Evolutionary conservation across 1,139 yeast species (phyloP).

Genomic region (Yamadazyma sp.): DNA sequence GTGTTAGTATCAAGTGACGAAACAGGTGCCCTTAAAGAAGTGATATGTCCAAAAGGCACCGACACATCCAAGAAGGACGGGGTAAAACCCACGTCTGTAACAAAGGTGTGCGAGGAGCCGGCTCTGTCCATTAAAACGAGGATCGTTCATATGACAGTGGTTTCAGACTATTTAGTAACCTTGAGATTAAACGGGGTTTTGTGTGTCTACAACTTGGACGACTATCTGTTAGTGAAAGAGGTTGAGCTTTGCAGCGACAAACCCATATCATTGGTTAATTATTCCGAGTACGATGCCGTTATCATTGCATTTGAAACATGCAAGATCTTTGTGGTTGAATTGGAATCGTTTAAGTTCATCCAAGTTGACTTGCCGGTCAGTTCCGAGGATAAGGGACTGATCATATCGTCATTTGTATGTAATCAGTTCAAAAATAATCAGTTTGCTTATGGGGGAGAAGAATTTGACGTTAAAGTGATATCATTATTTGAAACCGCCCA

Average conservation of each 20-base stretch:
- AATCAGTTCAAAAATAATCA: constrained; percentile 46
- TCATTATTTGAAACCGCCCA: constrained; percentile 31
- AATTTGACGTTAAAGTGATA: constrained; percentile 59
- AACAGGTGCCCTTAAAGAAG: constrained; percentile 56
- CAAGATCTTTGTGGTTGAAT: constrained; percentile 41
- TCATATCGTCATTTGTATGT: constrained; percentile 46
- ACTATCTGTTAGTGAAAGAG: constrained; percentile 16
- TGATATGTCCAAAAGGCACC: constrained; percentile 58
- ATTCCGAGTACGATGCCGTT: constrained; percentile 30
- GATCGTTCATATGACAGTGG: constrained; percentile 23
- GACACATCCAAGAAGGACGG: constrained; percentile 67
- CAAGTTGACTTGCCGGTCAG: constrained; percentile 26
- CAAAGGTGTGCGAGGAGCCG: constrained; percentile 38
- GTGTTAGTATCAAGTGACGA: constrained; percentile 56
- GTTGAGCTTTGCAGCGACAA: constrained; percentile 23
- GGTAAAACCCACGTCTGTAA: constrained; percentile 51
- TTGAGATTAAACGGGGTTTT: constrained; percentile 45
- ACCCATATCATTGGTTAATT: constrained; percentile 33
- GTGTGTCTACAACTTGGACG: constrained; percentile 33
- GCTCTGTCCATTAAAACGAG: constrained; percentile 26
- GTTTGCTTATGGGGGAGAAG: constrained; percentile 76
- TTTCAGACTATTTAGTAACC: constrained; percentile 38
- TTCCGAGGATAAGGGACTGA: constrained; percentile 30
- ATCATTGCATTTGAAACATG: constrained; percentile 52
- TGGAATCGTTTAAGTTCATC: constrained; percentile 23